Percentiles rank a stretch among this genome's conserved stretches.
These are phyloP conservation scores for Fusarium solani-melongenae DNA, from an alignment of 2,329 filamentous ascomycete genomes.

Conservation along the genomic window DNA sequence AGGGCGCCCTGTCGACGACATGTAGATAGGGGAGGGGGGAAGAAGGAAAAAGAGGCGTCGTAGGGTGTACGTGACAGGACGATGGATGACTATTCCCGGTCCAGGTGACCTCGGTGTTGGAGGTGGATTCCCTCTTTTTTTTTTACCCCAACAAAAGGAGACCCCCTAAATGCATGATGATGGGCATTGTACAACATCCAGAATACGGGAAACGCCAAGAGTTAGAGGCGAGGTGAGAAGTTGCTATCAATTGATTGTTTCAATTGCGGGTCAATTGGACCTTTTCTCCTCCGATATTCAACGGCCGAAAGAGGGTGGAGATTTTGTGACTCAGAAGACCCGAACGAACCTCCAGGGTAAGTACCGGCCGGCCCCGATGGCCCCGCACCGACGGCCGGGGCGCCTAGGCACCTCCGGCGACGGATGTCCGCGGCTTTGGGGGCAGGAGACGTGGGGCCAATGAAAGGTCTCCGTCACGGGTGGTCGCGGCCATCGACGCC, in stretches of 20 bases:
- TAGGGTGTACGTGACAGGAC: neutral
- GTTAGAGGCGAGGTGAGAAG: neutral
- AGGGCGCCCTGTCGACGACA: slow-evolving; percentile 17
- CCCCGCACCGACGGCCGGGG: slow-evolving; percentile 39
- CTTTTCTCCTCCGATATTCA: neutral
- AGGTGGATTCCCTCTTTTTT: neutral
- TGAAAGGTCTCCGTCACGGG: slow-evolving; percentile 21
- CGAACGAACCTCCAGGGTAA: slow-evolving; percentile 19
- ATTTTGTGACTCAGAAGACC: neutral
- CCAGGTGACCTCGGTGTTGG: neutral
- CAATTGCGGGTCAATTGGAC: neutral
- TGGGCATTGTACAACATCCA: neutral
- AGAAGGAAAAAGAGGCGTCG: neutral
- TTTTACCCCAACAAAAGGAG: slow-evolving; percentile 1
- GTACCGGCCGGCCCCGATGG: neutral
- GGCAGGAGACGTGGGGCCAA: slow-evolving; percentile 13
- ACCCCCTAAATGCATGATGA: neutral
- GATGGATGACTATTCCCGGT: neutral
- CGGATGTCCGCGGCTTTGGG: slow-evolving; percentile 16
- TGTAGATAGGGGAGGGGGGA: neutral
- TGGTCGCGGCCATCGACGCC: slow-evolving; percentile 18
- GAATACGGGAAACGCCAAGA: neutral
- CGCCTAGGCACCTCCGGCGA: slow-evolving; percentile 1
- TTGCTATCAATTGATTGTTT: neutral
- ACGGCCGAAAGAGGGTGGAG: neutral